phyloP scores from a whole-genome alignment of 257 asterid genomes.

The Echites panduratus region DNA sequence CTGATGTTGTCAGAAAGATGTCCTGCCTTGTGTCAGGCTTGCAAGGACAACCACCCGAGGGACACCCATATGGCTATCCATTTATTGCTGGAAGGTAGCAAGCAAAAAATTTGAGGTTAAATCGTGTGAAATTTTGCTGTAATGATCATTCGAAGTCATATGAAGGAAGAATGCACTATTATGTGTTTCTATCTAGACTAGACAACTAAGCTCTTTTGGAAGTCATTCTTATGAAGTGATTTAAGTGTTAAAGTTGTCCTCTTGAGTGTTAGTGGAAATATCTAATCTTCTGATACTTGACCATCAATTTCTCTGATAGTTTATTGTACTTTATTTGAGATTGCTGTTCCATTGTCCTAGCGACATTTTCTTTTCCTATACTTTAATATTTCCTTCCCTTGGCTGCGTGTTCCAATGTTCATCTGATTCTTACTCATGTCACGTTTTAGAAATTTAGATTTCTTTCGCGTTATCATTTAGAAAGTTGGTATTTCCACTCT shows the following conservation, averaged over 20 bases:
- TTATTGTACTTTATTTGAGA: neutral
- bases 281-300: neutral
- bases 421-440: neutral
- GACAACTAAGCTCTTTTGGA: neutral
- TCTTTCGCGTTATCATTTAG: neutral
- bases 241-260: neutral
- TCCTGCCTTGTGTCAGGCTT: conserved; percentile 69
- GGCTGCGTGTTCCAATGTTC: neutral
- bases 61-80: conserved; percentile 82
- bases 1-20: conserved; percentile 77
- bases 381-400: neutral
- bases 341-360: neutral
- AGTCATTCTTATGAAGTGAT: neutral
- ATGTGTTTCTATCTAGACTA: neutral
- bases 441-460: neutral
- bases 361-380: neutral
- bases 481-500: conserved; percentile 5
- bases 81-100: conserved; percentile 95
- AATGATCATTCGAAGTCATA: neutral
- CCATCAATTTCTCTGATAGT: neutral
- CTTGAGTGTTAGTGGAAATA: neutral
- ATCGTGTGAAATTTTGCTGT: neutral
- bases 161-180: neutral
- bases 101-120: neutral
- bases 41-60: conserved; percentile 94